A percentile compares a stretch with the other conserved stretches of the same genome.
These are phyloP conservation scores for Nothopassalora personata DNA, from an alignment of 2,329 filamentous ascomycete genomes.

Conservation along the genomic window DNA sequence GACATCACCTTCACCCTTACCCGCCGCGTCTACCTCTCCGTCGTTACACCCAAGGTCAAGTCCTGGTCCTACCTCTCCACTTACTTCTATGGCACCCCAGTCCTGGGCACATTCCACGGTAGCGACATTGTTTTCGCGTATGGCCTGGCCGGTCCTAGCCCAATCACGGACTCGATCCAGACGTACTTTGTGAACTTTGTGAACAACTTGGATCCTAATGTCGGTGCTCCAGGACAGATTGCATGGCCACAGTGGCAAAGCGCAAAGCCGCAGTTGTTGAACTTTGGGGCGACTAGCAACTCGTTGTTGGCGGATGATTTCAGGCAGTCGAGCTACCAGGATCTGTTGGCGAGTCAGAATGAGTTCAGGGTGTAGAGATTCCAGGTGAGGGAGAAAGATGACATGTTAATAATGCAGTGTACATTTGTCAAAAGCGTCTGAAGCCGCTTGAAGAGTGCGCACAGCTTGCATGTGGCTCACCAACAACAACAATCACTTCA, in stretches of 20 bases:
- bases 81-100: constrained; percentile 64
- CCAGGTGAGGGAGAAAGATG: not conserved
- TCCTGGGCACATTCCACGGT: constrained; percentile 69
- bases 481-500: no score
- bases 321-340: not conserved
- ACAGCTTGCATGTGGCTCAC: no score
- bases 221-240: not conserved
- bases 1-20: constrained; percentile 70
- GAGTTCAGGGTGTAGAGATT: not conserved
- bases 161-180: constrained; percentile 45
- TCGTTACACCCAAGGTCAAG: constrained; percentile 38
- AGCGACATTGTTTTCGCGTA: constrained; percentile 42
- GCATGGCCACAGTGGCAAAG: not conserved
- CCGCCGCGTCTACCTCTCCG: constrained; percentile 58
- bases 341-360: not conserved
- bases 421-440: not conserved
- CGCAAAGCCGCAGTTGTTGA: not conserved
- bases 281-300: not conserved
- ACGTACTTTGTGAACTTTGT: constrained; percentile 32
- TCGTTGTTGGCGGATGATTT: not conserved
- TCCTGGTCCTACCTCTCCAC: constrained; percentile 70
- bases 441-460: no score
- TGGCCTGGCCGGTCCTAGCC: constrained; percentile 5
- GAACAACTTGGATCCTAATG: not conserved
- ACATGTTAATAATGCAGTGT: not conserved